Conservation (phyloP, 352 stramenopile species). For the Globisporangium paddicum region DNA sequence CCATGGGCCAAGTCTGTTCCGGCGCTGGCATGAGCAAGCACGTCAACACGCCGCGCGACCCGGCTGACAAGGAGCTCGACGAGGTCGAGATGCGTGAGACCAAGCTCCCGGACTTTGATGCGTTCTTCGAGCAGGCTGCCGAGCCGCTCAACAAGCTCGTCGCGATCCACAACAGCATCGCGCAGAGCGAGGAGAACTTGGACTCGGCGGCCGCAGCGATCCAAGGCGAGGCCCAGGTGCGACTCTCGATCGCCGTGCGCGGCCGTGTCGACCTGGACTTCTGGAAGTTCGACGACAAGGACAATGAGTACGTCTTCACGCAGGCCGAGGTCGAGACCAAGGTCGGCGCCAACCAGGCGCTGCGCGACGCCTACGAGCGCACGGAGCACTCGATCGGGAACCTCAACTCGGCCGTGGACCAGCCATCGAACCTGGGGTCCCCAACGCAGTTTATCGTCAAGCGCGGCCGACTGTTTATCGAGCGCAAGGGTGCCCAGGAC, state of each 20-base stretch:
- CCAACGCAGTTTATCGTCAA: slow-evolving; percentile 28
- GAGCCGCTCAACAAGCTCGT: slow-evolving; percentile 18
- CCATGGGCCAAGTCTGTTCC: slow-evolving; percentile 60
- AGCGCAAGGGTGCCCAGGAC: slow-evolving; percentile 21
- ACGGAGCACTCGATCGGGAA: slow-evolving; percentile 18
- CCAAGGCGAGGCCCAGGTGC: slow-evolving; percentile 44
- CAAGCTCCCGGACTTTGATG: slow-evolving; percentile 22
- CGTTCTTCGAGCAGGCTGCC: slow-evolving; percentile 19
- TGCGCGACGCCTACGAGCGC: slow-evolving; percentile 27
- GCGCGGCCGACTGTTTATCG: slow-evolving; percentile 31
- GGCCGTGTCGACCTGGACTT: slow-evolving; percentile 26
- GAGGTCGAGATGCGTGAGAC: slow-evolving; percentile 23
- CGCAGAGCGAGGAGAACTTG: slow-evolving; percentile 49
- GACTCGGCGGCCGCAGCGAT: slow-evolving; percentile 39
- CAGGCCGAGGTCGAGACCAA: slow-evolving; percentile 19
- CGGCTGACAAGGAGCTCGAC: slow-evolving; percentile 25
- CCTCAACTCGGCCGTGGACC: slow-evolving; percentile 32
- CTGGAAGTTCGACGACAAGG: slow-evolving; percentile 46
- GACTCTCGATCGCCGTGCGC: slow-evolving; percentile 14
- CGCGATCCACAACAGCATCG: slow-evolving; percentile 46
- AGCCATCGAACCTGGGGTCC: slow-evolving; percentile 23
- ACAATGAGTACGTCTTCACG: slow-evolving; percentile 29
- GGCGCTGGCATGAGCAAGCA: slow-evolving; percentile 34
- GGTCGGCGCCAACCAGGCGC: slow-evolving; percentile 6
- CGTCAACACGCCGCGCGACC: slow-evolving; percentile 18